A percentile compares a stretch with the other conserved stretches of the same genome.
Conservation (phyloP, 768 basidiomycete species). For the Pisolithus tinctorius region DNA sequence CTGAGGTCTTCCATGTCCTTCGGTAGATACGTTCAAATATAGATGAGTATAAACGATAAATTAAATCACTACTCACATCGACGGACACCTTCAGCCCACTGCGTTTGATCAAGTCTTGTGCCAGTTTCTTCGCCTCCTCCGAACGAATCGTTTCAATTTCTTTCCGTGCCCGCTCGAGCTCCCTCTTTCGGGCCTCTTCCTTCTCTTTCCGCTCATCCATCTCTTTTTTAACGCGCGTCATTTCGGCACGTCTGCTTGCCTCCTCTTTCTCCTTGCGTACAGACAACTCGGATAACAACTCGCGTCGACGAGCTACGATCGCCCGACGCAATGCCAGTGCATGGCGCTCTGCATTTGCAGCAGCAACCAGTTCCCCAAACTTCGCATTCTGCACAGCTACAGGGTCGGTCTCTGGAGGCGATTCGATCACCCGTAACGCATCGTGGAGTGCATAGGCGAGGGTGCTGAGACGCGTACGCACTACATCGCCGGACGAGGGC, state of each 20-base stretch:
- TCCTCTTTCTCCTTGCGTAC: conserved; percentile 88
- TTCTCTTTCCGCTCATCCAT: conserved; percentile 54
- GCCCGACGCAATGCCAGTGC: conserved; percentile 72
- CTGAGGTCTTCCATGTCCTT: conserved; percentile 81
- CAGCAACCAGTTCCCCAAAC: conserved; percentile 52
- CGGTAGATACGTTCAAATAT: background rate
- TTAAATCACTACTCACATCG: conserved; percentile 42
- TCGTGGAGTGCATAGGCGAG: conserved; percentile 70
- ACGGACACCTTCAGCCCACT: conserved; percentile 69
- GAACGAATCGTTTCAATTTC: conserved; percentile 55
- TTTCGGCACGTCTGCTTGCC: conserved; percentile 68
- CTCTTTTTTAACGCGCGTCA: conserved; percentile 57
- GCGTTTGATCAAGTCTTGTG: conserved; percentile 73
- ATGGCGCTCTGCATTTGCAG: conserved; percentile 69
- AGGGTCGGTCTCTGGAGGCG: conserved; percentile 43
- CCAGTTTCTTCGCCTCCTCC: conserved; percentile 83
- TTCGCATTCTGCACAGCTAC: conserved; percentile 38
- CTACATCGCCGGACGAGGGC: conserved; percentile 62
- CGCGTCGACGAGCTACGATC: conserved; percentile 77
- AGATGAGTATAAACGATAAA: conserved; percentile 2
- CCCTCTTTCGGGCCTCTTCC: conserved; percentile 56
- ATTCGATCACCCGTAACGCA: conserved; percentile 52
- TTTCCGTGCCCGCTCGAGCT: conserved; percentile 70
- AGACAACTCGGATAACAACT: conserved; percentile 76
- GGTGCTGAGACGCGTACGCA: conserved; percentile 70